Conservation (phyloP, 768 basidiomycete species). For the Cytidiella melzeri region DNA sequence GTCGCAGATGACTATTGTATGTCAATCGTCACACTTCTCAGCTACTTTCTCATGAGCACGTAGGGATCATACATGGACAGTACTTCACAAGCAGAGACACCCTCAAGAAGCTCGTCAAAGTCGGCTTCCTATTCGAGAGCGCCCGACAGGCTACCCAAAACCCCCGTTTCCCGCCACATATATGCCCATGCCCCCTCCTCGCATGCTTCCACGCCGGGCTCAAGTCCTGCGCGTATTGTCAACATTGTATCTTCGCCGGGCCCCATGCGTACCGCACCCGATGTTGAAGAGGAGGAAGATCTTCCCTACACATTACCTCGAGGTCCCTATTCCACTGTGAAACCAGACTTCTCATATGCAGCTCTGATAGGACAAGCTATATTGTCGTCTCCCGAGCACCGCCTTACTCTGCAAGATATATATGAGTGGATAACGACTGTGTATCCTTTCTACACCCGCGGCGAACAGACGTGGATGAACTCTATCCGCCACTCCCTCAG, state of each 20-base stretch:
- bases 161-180: conserved; percentile 18
- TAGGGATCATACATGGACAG: conserved; percentile 9
- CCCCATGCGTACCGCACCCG: conserved; percentile 59
- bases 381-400: conserved; percentile 74
- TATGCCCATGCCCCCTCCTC: conserved; percentile 60
- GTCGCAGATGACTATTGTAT: conserved; percentile 15
- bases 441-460: conserved; percentile 89
- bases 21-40: conserved; percentile 1
- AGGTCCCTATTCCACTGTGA: conserved; percentile 73
- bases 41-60: not conserved
- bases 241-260: conserved; percentile 84
- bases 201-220: conserved; percentile 51
- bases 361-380: conserved; percentile 95
- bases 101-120: conserved; percentile 4
- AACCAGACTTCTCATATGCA: conserved; percentile 89
- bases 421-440: conserved; percentile 94
- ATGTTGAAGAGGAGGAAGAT: conserved; percentile 46
- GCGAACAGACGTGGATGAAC: conserved; percentile 96
- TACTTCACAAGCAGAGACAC: conserved; percentile 9
- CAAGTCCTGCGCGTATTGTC: conserved; percentile 55
- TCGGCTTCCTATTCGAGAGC: conserved; percentile 10
- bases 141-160: conserved; percentile 12
- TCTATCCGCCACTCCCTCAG: conserved; percentile 96
- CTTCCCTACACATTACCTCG: conserved; percentile 76
- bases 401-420: conserved; percentile 90